A percentile compares a stretch with the other conserved stretches of the same genome.
Conservation (phyloP, 2,329 filamentous ascomycete species). For the Rachicladosporium sp. region DNA sequence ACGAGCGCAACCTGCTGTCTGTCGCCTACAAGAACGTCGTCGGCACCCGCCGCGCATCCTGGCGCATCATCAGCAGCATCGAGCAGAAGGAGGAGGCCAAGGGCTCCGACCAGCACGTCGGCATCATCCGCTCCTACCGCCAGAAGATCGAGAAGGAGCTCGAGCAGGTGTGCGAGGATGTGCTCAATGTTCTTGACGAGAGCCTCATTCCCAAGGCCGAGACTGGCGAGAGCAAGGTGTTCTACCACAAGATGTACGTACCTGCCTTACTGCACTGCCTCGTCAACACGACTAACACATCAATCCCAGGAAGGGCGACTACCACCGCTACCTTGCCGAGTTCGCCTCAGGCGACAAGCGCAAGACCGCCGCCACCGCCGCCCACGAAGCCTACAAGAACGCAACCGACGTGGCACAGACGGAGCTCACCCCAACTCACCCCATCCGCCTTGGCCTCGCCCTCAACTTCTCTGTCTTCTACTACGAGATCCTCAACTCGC, state of each 20-base stretch:
- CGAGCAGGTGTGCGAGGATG: conserved; percentile 96
- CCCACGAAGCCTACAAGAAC: conserved; percentile 97
- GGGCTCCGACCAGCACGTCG: conserved; percentile 88
- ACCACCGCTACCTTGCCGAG: conserved; percentile 90
- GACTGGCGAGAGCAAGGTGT: conserved; percentile 97
- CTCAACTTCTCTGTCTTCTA: conserved; percentile 99
- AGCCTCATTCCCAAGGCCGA: conserved; percentile 90
- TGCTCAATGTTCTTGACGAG: conserved; percentile 87
- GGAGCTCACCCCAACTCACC: conserved; percentile 92
- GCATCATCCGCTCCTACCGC: conserved; percentile 91
- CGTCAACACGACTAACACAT: conserved; percentile 7
- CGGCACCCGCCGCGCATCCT: conserved; percentile 93
- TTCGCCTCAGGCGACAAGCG: conserved; percentile 88
- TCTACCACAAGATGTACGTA: conserved; percentile 99
- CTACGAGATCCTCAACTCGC: conserved; percentile 98
- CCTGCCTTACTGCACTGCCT: neutral
- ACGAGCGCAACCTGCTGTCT: conserved; percentile 81
- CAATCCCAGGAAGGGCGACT: conserved; percentile 75
- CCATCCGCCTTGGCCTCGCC: conserved; percentile 91
- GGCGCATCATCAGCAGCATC: conserved; percentile 99
- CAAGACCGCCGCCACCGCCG: conserved; percentile 74
- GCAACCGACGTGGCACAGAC: conserved; percentile 97
- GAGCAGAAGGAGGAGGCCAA: conserved; percentile 99
- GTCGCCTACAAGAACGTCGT: conserved; percentile 99
- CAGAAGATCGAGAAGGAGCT: conserved; percentile 97